Base-by-base conservation (phyloP, 306 rosid species). In the Medicago arabica region DNA sequence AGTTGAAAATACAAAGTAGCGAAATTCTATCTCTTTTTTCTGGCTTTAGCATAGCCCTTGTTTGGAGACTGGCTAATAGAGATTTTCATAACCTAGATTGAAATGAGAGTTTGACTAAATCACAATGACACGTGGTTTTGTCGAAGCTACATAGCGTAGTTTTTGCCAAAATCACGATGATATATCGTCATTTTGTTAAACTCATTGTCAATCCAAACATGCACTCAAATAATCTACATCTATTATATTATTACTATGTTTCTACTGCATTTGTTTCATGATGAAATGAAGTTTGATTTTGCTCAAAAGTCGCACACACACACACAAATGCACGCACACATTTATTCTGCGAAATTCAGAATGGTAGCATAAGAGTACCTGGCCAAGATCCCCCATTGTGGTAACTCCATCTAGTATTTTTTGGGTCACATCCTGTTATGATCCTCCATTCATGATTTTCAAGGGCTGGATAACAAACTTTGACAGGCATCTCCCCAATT, bases 351-450 rank as follows among this genome's bases (percentile, higher is more conserved):
- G 60, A 41, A 68, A 69, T 46, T 25, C 2, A 38, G 54, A 74
- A 75, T 74, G 67, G 54, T 10, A 71, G 55, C 74, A 69, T 38
- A 68, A 51, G 17, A 55, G 19, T 76, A 84, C 98, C 98, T 85
- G 98, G 96, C 98, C 98, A 93, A 68, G 98, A 93, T 72, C 97
- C 97, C 28, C 97, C 97, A 8, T 93, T 93, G 80, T 93, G 98
- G 80, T 93, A 90, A 86, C 94, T 93, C 96, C 97, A 93, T 82
- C 97, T 86, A 2, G 93, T 89, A 85, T 93, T 93, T 80, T 93
- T 93, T 0, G 97, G 96, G 85, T 90, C 98, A 46, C 88, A 87
- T 36, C 97, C 97, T 28, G 96, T 93, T 49, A 87, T 71, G 53
- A 89, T 81, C 71, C 75, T 76, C 98, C 97, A 89, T 60, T 93